A percentile compares a stretch with the other conserved stretches of the same genome.
Conservation (phyloP, 768 basidiomycete genomes). For the Amanita jacksonii region DNA sequence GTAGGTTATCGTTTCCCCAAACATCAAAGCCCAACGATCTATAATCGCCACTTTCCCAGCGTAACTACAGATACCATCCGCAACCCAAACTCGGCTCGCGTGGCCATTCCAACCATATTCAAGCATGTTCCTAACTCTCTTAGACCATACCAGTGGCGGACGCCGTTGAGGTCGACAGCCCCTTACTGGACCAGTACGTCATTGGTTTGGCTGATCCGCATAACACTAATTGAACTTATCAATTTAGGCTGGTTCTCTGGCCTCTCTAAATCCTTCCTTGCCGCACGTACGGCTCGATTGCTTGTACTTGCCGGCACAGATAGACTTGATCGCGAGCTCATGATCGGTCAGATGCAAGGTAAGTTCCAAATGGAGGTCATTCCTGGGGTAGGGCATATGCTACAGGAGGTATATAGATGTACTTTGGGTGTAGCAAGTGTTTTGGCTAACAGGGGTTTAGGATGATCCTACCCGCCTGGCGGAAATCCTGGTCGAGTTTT, state of each 20-base stretch:
- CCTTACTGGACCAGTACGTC: constrained; percentile 82
- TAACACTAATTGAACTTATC: background rate
- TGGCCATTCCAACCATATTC: constrained; percentile 82
- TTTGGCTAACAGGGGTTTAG: constrained; percentile 28
- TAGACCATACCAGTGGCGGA: constrained; percentile 65
- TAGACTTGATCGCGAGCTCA: constrained; percentile 82
- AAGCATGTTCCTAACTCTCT: constrained; percentile 32
- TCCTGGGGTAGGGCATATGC: constrained; percentile 81
- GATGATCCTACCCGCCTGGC: constrained; percentile 81
- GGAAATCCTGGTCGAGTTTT: constrained; percentile 79
- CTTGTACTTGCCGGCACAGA: constrained; percentile 91
- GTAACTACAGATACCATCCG: constrained; percentile 74
- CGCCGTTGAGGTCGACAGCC: constrained; percentile 73
- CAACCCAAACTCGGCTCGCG: constrained; percentile 71
- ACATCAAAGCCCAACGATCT: background rate
- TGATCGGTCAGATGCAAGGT: constrained; percentile 95
- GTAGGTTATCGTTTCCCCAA: constrained; percentile 37
- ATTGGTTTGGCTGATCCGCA: background rate
- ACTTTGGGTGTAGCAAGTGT: too few species aligned
- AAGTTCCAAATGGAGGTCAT: constrained; percentile 94
- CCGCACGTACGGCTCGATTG: constrained; percentile 70
- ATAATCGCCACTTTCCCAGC: constrained; percentile 29
- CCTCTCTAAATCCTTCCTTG: constrained; percentile 72
- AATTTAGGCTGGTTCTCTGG: constrained; percentile 81
- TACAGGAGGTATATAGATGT: constrained; percentile 74